These are phyloP conservation scores for Datisca glomerata DNA, from an alignment of 306 rosid genomes.

Conservation along the genomic window DNA sequence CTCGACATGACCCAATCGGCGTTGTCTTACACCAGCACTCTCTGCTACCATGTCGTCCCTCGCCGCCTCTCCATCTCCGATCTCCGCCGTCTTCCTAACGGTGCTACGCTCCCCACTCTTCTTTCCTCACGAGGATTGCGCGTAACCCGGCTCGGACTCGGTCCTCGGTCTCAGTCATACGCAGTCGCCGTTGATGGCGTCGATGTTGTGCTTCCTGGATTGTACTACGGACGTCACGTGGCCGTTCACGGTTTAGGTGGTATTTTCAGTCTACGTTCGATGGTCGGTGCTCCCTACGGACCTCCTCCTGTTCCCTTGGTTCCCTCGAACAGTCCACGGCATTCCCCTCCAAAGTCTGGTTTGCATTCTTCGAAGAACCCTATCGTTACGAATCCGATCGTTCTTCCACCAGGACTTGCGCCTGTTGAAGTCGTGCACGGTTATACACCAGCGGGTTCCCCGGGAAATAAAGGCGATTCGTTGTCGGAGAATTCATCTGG, in stretches of 20 bases:
- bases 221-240: constrained; percentile 13
- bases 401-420: not conserved
- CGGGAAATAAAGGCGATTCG: not conserved
- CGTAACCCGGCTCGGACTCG: constrained; percentile 9
- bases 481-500: not conserved
- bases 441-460: not conserved
- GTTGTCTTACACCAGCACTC: constrained; percentile 33
- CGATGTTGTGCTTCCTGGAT: constrained; percentile 14
- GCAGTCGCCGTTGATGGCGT: constrained; percentile 24
- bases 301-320: constrained; percentile 5
- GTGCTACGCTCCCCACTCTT: constrained; percentile 32
- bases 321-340: not conserved
- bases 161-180: not conserved
- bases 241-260: constrained; percentile 23
- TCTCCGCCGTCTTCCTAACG: constrained; percentile 26
- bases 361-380: no score
- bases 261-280: constrained; percentile 10
- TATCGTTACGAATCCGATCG: not conserved
- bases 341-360: constrained; percentile 4
- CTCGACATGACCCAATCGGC: constrained; percentile 48
- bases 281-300: not conserved
- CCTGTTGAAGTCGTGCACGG: not conserved
- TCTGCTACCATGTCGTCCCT: constrained; percentile 49
- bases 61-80: constrained; percentile 37
- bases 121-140: constrained; percentile 17